Evolutionary conservation across 2,329 filamentous ascomycete genomes (phyloP).

Genomic region (Pezicula carpinea): DNA sequence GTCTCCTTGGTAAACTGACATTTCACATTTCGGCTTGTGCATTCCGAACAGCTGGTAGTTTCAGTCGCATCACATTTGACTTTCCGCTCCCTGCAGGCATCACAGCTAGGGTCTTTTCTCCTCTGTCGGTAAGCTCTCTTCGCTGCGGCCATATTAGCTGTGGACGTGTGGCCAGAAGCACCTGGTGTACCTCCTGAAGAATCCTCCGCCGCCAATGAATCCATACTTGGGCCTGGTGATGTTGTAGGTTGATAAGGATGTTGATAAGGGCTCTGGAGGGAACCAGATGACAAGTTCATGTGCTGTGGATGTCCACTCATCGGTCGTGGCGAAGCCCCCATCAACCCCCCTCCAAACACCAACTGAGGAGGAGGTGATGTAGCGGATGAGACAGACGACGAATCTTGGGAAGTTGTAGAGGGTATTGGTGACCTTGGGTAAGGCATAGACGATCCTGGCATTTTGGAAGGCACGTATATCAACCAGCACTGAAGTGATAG

Average conservation of each 20-base stretch:
- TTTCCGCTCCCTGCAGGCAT: constrained; percentile 86
- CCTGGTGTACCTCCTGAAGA: constrained; percentile 53
- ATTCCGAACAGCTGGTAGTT: constrained; percentile 93
- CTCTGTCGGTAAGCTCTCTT: constrained; percentile 93
- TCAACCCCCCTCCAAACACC: constrained; percentile 47
- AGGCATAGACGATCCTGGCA: constrained; percentile 51
- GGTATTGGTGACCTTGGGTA: constrained; percentile 59
- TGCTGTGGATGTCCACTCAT: constrained; percentile 46
- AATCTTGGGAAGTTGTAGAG: constrained; percentile 59
- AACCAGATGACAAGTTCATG: constrained; percentile 48
- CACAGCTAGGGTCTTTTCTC: constrained; percentile 93
- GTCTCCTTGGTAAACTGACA: constrained; percentile 99
- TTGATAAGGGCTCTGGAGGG: constrained; percentile 27
- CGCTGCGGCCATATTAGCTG: constrained; percentile 62
- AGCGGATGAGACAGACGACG: constrained; percentile 58
- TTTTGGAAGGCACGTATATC: constrained; percentile 27
- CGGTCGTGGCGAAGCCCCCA: constrained; percentile 47
- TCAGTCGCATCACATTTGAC: constrained; percentile 95
- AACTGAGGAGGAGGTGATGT: constrained; percentile 52
- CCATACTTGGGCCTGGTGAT: constrained; percentile 40
- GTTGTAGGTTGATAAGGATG: constrained; percentile 24
- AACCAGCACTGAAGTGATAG: constrained; percentile 14
- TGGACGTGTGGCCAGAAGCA: constrained; percentile 28
- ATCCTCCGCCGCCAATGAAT: constrained; percentile 55
- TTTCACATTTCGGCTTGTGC: constrained; percentile 91